Evolutionary conservation across 345 rosid genomes (phyloP).

Genomic region (Populus pruinosa): DNA sequence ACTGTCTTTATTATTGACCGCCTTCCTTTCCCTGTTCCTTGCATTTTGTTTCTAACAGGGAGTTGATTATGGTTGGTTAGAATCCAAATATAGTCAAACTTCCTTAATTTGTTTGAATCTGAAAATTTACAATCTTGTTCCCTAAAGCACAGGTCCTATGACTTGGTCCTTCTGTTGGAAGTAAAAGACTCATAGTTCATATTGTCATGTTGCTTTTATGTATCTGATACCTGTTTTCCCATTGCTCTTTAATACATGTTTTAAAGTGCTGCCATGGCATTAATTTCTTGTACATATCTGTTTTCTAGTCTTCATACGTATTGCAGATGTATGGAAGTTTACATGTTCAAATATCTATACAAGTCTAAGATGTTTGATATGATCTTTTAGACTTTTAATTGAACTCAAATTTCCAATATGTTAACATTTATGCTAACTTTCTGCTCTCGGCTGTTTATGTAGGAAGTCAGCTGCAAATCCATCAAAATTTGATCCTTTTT

Average conservation of each 20-base stretch:
- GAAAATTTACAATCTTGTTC: background rate
- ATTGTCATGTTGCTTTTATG: background rate
- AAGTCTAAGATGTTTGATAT: background rate
- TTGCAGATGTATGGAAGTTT: background rate
- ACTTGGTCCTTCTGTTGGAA: background rate
- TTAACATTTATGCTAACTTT: background rate
- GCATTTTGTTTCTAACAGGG: background rate
- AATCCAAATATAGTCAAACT: background rate
- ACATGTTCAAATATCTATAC: background rate
- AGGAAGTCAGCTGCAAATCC: background rate
- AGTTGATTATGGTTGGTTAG: background rate
- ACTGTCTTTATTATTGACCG: background rate
- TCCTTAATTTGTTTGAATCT: background rate
- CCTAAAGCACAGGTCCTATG: background rate
- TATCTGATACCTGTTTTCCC: background rate
- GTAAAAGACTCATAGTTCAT: background rate
- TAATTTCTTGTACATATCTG: background rate
- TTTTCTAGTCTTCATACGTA: background rate
- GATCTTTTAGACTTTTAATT: background rate
- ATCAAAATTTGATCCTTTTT: background rate
- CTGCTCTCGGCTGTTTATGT: background rate
- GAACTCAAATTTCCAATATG: background rate
- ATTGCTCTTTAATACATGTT: background rate
- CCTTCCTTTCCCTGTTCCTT: background rate
- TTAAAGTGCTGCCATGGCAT: background rate